Evolutionary conservation across 2,329 filamentous ascomycete species (phyloP).

Genomic region (Aureobasidium uvarum): DNA sequence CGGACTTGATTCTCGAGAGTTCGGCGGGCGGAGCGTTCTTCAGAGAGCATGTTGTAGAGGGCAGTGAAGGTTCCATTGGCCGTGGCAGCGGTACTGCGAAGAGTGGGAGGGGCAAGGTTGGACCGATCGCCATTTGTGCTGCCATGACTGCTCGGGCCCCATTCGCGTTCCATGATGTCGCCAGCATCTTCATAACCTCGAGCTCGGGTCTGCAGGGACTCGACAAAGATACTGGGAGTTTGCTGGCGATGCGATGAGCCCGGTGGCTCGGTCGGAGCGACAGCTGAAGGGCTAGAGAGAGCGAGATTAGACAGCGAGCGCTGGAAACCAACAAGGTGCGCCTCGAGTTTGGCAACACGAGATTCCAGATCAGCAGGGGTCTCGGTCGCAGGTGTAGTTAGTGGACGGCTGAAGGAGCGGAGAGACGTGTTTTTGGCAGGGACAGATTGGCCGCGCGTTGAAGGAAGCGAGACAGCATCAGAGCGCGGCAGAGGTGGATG

Average conservation of each 20-base stretch:
- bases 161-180: slow-evolving; percentile 23
- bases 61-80: slow-evolving; percentile 36
- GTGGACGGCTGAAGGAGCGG: slow-evolving; percentile 14
- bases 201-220: slow-evolving; percentile 35
- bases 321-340: slow-evolving; percentile 38
- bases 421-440: background rate
- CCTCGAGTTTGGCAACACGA: slow-evolving; percentile 39
- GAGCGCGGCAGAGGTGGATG: slow-evolving; percentile 9
- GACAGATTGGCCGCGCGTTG: background rate
- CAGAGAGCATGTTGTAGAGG: slow-evolving; percentile 41
- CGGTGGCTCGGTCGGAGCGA: slow-evolving; percentile 28
- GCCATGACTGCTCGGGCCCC: slow-evolving; percentile 18
- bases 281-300: slow-evolving; percentile 31
- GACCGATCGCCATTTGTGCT: background rate
- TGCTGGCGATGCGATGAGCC: slow-evolving; percentile 29
- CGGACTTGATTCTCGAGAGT: slow-evolving; percentile 35
- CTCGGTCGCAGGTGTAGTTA: slow-evolving; percentile 28
- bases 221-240: slow-evolving; percentile 39
- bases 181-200: slow-evolving; percentile 24
- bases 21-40: slow-evolving; percentile 40
- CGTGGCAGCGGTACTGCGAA: slow-evolving; percentile 16
- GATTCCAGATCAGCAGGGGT: slow-evolving; percentile 37
- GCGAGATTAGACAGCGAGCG: slow-evolving; percentile 37
- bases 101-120: slow-evolving; percentile 4
- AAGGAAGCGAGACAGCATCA: background rate